Conservation (phyloP, 2,329 filamentous ascomycete species). For the Simplicillium sp. region DNA sequence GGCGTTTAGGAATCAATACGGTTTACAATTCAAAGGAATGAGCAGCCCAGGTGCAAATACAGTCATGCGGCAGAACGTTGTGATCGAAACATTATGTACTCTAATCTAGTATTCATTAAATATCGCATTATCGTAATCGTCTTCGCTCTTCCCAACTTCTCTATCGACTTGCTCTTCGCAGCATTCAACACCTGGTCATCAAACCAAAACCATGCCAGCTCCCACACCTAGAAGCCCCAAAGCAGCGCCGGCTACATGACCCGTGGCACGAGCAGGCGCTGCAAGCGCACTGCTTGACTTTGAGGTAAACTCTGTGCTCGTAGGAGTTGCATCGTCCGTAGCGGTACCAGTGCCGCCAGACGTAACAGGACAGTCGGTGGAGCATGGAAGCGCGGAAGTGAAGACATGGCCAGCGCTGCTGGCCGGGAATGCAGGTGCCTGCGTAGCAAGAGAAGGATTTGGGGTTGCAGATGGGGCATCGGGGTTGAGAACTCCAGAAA, state of each 20-base stretch:
- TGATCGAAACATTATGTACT: no score
- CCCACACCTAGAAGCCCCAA: constrained; percentile 18
- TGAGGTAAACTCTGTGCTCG: constrained; percentile 7
- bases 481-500: constrained; percentile 43
- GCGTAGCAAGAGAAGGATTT: constrained; percentile 26
- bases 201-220: constrained; percentile 17
- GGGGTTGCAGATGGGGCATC: constrained; percentile 23
- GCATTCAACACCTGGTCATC: neutral
- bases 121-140: no score
- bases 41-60: no score
- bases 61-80: no score
- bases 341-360: constrained; percentile 13
- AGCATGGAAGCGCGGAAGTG: constrained; percentile 32
- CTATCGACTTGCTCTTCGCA: no score
- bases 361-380: constrained; percentile 25
- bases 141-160: no score
- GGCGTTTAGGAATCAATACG: no score
- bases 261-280: constrained; percentile 14
- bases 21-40: no score
- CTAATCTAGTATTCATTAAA: no score
- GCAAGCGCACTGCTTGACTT: constrained; percentile 13
- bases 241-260: constrained; percentile 16
- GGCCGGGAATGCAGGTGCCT: constrained; percentile 42
- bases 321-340: constrained; percentile 8
- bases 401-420: constrained; percentile 35